These are phyloP conservation scores for Amauroascus verrucosus DNA, from an alignment of 2,329 filamentous ascomycete species.

Conservation along the genomic window DNA sequence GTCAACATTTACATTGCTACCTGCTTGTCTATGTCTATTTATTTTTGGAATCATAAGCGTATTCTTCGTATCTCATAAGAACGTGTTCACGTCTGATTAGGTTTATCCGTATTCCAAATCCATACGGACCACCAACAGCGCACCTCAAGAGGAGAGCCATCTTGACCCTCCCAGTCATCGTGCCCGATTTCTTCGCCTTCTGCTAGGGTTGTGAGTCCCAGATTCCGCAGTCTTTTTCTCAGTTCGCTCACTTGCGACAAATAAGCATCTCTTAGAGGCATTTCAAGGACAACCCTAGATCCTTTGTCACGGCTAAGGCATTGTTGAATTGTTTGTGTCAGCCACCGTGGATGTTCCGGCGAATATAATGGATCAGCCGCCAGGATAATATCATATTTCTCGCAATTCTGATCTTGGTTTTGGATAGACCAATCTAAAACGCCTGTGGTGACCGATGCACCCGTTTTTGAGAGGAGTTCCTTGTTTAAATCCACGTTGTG, in stretches of 20 bases:
- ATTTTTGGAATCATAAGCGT: background rate
- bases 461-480: constrained; percentile 43
- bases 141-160: constrained; percentile 35
- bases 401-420: constrained; percentile 21
- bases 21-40: constrained; percentile 2
- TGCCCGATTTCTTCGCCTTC: constrained; percentile 39
- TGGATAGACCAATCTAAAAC: constrained; percentile 59
- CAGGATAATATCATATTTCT: constrained; percentile 56
- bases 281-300: constrained; percentile 65
- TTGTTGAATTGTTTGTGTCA: constrained; percentile 58
- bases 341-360: constrained; percentile 63
- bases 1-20: background rate
- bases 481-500: constrained; percentile 60
- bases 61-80: constrained; percentile 6
- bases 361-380: constrained; percentile 84
- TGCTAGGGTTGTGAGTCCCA: constrained; percentile 45
- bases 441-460: constrained; percentile 51
- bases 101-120: constrained; percentile 26
- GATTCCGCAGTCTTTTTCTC: constrained; percentile 47
- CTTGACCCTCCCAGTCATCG: constrained; percentile 39
- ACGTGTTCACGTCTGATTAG: background rate
- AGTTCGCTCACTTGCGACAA: constrained; percentile 54
- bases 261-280: constrained; percentile 65
- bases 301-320: constrained; percentile 51
- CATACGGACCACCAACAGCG: constrained; percentile 42